Evolutionary conservation across 2,329 filamentous ascomycete species (phyloP), one percentile per base, ranked within the genome.

Genomic region (Aspergillus brunneoviolaceus): DNA sequence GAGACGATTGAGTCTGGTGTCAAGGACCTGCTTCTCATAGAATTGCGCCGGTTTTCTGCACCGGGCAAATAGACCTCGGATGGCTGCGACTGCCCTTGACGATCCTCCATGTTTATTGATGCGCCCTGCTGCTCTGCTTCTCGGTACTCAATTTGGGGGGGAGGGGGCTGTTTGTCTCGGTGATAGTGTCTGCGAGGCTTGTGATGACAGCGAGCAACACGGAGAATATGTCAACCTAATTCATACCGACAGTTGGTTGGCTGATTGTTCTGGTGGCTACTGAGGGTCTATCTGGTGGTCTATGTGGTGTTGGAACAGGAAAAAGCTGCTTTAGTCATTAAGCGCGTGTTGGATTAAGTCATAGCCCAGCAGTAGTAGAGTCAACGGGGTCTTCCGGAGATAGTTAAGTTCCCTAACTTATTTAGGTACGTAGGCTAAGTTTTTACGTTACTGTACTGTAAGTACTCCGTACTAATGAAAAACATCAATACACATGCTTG

Each of bases 21-120:
- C 55, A 55, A 52, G 31, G 54, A 73, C 76, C 76, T 77, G 76
- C 76, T 79, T 62, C 72, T 70, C 64, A 76, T 69, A 25, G 76
- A 79, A 55, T 73, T 72, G 33, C 75, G 71, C 29, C 75, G 73
- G 49, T 67, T 55, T 39, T 65, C 67, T 48, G 64, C 35, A 50
- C 65, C 65, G 58, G 67, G 59, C 23, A 64, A 63, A 16, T 64
- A 64, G n/a, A 65, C 55, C 31, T 68, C 69, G 50, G 67, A 58
- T 27, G 68, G 64, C 39, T 61, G 63, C 19, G 53, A 48, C 58
- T 69, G 71, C 55, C 62, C 55, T 9, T 67, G 63, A 48, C 66
- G 67, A 50, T 64, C 63, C 49, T 73, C 70, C 74, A 76, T 76
- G 45, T 51, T 69, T 62, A 50, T 39, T 5, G n/a, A 29, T 25